Evolutionary conservation across 164 flowering plant genomes (phyloP).

Genomic region (Annona squamosa): DNA sequence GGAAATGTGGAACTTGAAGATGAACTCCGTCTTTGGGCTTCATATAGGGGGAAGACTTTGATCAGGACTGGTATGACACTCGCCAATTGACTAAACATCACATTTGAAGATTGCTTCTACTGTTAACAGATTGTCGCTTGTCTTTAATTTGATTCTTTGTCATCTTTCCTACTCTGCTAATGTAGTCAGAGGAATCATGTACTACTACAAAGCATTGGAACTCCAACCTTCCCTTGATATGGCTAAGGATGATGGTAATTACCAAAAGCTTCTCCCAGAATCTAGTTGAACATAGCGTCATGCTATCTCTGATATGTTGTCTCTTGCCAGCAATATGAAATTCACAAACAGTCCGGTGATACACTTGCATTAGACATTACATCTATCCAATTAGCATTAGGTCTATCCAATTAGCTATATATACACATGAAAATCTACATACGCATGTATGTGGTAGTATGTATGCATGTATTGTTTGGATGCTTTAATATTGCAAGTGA

Average conservation of each 20-base stretch:
- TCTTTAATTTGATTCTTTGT: background rate
- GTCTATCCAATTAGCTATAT: too few species aligned
- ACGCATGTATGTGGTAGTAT: too few species aligned
- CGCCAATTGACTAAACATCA: background rate
- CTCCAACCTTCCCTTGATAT: slow-evolving; percentile 98
- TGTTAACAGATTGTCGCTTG: background rate
- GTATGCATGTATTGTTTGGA: background rate
- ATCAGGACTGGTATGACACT: slow-evolving; percentile 64
- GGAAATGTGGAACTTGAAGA: slow-evolving; percentile 47
- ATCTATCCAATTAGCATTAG: too few species aligned
- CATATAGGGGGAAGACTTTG: slow-evolving; percentile 92
- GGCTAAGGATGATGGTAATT: slow-evolving; percentile 79
- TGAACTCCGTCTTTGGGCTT: slow-evolving; percentile 91
- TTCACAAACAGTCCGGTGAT: slow-evolving; percentile 63
- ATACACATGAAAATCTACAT: too few species aligned
- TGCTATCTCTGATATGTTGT: slow-evolving; percentile 77
- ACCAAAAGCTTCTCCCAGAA: slow-evolving; percentile 12
- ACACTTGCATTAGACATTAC: slow-evolving; percentile 54
- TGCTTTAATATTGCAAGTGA: background rate
- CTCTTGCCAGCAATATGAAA: slow-evolving; percentile 70
- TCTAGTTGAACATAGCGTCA: slow-evolving; percentile 63
- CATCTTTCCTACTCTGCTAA: background rate
- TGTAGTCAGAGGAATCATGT: slow-evolving; percentile 98
- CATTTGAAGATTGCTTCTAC: background rate
- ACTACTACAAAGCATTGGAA: slow-evolving; percentile 91